Evolutionary conservation across 1,284 basidiomycete species (phyloP).

Genomic region (Malassezia sympodialis): DNA sequence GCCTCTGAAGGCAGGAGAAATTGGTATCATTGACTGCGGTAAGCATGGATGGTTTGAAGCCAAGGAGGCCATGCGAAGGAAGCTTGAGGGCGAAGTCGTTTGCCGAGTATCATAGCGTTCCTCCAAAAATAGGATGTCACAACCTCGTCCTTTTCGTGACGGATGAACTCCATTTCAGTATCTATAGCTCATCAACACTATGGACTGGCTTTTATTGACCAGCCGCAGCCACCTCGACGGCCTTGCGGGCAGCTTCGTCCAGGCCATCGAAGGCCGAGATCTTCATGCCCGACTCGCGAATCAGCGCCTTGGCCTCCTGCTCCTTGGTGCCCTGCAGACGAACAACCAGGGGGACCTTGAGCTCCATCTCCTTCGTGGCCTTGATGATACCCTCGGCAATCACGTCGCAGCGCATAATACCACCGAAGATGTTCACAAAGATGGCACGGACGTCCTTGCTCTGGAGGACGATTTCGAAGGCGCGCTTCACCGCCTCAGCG

Average conservation of each 20-base stretch:
- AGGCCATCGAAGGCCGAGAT: conserved; percentile 28
- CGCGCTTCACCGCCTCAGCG: conserved; percentile 96
- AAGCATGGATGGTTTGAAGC: conserved; percentile 52
- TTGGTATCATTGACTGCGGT: conserved; percentile 64
- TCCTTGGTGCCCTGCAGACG: conserved; percentile 95
- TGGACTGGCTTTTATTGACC: neutral
- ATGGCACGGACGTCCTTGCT: conserved; percentile 93
- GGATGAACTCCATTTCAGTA: neutral
- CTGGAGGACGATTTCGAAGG: conserved; percentile 84
- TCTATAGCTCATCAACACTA: neutral
- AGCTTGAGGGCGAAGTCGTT: conserved; percentile 49
- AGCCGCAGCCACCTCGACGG: conserved; percentile 18
- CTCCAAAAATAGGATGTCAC: neutral
- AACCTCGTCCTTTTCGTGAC: neutral
- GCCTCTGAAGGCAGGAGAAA: conserved; percentile 72
- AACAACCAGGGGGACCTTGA: conserved; percentile 81
- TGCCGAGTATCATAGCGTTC: conserved; percentile 40
- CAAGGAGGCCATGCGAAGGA: conserved; percentile 49
- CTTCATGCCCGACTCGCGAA: conserved; percentile 69
- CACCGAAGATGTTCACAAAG: conserved; percentile 74
- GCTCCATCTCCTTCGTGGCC: conserved; percentile 78
- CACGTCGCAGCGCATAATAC: conserved; percentile 92
- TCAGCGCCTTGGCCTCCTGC: conserved; percentile 76
- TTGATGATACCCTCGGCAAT: conserved; percentile 76
- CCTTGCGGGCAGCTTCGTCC: conserved; percentile 27